phyloP scores from a whole-genome alignment of 1,284 basidiomycete species.

The Pseudozyma tsukubaensis region DNA sequence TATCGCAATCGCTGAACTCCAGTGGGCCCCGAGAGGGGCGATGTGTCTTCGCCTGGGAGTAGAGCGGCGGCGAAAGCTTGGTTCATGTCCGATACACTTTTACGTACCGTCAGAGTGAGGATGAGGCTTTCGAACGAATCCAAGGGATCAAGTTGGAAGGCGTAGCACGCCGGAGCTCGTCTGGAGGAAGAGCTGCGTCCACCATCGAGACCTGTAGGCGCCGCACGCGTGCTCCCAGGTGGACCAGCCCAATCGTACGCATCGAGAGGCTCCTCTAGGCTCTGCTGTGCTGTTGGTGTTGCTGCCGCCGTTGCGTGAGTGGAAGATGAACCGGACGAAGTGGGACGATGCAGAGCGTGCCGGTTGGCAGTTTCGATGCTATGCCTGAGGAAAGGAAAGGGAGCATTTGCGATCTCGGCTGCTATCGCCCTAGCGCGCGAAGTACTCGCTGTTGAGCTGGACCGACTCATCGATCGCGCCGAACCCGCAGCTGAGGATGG shows the following conservation, averaged over 20 bases:
- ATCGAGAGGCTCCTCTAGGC: constrained; percentile 33
- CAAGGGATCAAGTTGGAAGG: constrained; percentile 58
- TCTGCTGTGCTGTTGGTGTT: constrained; percentile 1
- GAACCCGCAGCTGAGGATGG: constrained; percentile 23
- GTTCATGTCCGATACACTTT: constrained; percentile 19
- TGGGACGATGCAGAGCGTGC: constrained; percentile 16
- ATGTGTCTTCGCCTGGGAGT: constrained; percentile 24
- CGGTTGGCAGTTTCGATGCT: constrained; percentile 33
- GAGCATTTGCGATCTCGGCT: constrained; percentile 34
- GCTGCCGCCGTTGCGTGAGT: neutral
- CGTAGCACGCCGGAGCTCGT: constrained; percentile 39
- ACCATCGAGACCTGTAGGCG: constrained; percentile 4
- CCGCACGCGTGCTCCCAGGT: constrained; percentile 17
- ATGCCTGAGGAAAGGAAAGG: constrained; percentile 39
- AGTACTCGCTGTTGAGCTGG: constrained; percentile 27
- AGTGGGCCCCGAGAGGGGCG: too few species aligned
- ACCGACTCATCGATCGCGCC: constrained; percentile 15
- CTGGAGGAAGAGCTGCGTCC: constrained; percentile 2
- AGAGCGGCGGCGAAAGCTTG: constrained; percentile 23
- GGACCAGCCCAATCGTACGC: constrained; percentile 57
- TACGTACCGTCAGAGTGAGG: constrained; percentile 43
- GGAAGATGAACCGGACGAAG: neutral
- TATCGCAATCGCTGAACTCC: constrained; percentile 35
- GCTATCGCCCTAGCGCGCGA: constrained; percentile 45
- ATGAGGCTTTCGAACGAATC: constrained; percentile 60